Conservation (phyloP, 2,329 filamentous ascomycete species). For the Pseudogymnoascus sp. region DNA sequence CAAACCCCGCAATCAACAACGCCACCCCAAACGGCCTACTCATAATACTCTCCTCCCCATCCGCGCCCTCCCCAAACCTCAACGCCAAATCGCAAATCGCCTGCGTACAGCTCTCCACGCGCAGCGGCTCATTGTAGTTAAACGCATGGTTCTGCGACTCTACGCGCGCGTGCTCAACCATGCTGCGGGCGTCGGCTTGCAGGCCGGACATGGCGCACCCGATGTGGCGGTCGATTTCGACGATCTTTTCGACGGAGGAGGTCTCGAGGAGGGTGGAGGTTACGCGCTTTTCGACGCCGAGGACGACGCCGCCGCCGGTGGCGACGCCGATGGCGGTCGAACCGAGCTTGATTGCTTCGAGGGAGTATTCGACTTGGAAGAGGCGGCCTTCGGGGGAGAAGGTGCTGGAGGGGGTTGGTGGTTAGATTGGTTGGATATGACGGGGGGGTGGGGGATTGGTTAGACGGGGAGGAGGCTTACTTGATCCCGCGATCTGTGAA, state of each 20-base stretch:
- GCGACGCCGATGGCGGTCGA: constrained; percentile 97
- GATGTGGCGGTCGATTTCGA: constrained; percentile 98
- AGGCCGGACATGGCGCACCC: constrained; percentile 98
- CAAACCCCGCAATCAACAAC: constrained; percentile 89
- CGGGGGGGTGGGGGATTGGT: constrained; percentile 18
- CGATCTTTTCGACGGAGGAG: constrained; percentile 97
- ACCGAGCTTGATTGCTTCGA: constrained; percentile 99
- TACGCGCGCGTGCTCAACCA: constrained; percentile 97
- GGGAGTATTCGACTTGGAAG: constrained; percentile 99
- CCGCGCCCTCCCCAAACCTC: constrained; percentile 93
- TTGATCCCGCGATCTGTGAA: constrained; percentile 90
- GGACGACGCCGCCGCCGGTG: constrained; percentile 88
- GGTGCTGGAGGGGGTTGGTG: constrained; percentile 55
- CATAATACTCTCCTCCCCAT: constrained; percentile 98
- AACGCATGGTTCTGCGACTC: constrained; percentile 96
- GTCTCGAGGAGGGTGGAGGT: constrained; percentile 96
- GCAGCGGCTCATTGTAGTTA: constrained; percentile 92
- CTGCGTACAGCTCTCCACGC: constrained; percentile 96
- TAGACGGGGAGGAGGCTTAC: constrained; percentile 44
- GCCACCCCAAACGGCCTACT: constrained; percentile 94
- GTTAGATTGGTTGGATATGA: constrained; percentile 14
- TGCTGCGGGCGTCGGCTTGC: constrained; percentile 93
- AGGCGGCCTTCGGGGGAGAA: constrained; percentile 99
- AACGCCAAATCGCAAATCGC: constrained; percentile 96
- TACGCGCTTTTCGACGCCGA: constrained; percentile 98